These are phyloP conservation scores for Amniculicola lignicola DNA, from an alignment of 495 filamentous ascomycete species.

Conservation along the genomic window DNA sequence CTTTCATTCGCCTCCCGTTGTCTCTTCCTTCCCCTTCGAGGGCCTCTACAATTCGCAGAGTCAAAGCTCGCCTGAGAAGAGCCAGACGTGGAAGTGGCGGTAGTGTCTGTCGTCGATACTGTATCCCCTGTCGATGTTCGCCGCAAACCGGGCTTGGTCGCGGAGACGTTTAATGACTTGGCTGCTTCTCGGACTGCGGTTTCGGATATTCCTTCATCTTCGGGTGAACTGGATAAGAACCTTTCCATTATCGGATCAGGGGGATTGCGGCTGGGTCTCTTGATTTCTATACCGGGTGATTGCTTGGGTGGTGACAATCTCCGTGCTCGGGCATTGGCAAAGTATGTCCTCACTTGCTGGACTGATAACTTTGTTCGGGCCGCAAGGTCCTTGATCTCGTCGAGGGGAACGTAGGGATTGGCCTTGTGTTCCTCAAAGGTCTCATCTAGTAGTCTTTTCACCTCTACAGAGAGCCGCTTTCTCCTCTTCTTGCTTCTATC, in stretches of 20 bases:
- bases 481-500: slow-evolving; percentile 17
- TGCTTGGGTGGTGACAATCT: slow-evolving; percentile 14
- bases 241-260: slow-evolving; percentile 10
- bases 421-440: slow-evolving; percentile 18
- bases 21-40: slow-evolving; percentile 23
- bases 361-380: slow-evolving; percentile 11
- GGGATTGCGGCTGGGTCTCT: neutral
- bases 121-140: too few relatives aligned
- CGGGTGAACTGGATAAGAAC: slow-evolving; percentile 30
- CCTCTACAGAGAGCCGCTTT: slow-evolving; percentile 11
- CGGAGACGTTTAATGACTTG: neutral
- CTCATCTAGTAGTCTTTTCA: slow-evolving; percentile 20
- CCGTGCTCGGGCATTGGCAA: slow-evolving; percentile 28
- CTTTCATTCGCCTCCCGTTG: slow-evolving; percentile 13
- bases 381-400: slow-evolving; percentile 16
- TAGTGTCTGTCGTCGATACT: too few relatives aligned
- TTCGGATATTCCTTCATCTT: slow-evolving; percentile 30
- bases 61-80: slow-evolving; percentile 28
- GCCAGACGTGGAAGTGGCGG: neutral
- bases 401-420: slow-evolving; percentile 22
- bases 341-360: slow-evolving; percentile 28
- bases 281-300: neutral
- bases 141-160: too few relatives aligned
- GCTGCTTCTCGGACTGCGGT: slow-evolving; percentile 15
- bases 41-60: slow-evolving; percentile 19